A percentile compares a stretch with the other conserved stretches of the same genome.
These are phyloP conservation scores for Pilatotrama ljubarskyi DNA, from an alignment of 768 basidiomycete genomes.

Conservation along the genomic window DNA sequence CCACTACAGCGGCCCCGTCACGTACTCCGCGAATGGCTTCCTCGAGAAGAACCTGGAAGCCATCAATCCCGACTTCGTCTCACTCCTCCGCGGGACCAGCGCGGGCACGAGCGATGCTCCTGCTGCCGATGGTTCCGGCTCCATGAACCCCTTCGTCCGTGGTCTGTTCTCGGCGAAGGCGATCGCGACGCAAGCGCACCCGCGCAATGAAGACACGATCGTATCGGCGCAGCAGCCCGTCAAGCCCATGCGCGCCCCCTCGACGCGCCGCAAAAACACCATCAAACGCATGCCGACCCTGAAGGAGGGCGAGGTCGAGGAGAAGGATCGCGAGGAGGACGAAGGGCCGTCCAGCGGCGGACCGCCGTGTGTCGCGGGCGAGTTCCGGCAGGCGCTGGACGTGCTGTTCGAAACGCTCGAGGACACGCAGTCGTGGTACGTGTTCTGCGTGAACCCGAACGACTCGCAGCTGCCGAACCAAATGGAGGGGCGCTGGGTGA, in stretches of 20 bases:
- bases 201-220: slow-evolving; percentile 91
- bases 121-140: slow-evolving; percentile 69
- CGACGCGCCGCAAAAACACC: slow-evolving; percentile 78
- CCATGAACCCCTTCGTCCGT: slow-evolving; percentile 88
- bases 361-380: slow-evolving; percentile 79
- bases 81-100: slow-evolving; percentile 70
- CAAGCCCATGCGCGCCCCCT: slow-evolving; percentile 93
- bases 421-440: slow-evolving; percentile 88
- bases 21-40: slow-evolving; percentile 90
- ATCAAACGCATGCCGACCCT: slow-evolving; percentile 62
- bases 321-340: slow-evolving; percentile 52
- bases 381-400: slow-evolving; percentile 83
- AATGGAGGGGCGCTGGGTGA: slow-evolving; percentile 87
- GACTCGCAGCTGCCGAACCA: slow-evolving; percentile 95
- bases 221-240: slow-evolving; percentile 92
- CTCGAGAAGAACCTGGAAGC: slow-evolving; percentile 86
- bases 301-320: slow-evolving; percentile 46
- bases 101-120: slow-evolving; percentile 36
- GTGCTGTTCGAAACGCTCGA: slow-evolving; percentile 85
- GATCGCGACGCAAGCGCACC: slow-evolving; percentile 91
- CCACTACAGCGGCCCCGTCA: slow-evolving; percentile 90
- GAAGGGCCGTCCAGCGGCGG: slow-evolving; percentile 34
- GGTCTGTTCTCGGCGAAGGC: slow-evolving; percentile 86
- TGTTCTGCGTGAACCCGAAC: slow-evolving; percentile 94
- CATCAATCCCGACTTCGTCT: slow-evolving; percentile 91